Evolutionary conservation across 148 eudicot genomes (phyloP), one percentile per base, ranked within the genome.

Genomic region (Gaultheria prostrata): DNA sequence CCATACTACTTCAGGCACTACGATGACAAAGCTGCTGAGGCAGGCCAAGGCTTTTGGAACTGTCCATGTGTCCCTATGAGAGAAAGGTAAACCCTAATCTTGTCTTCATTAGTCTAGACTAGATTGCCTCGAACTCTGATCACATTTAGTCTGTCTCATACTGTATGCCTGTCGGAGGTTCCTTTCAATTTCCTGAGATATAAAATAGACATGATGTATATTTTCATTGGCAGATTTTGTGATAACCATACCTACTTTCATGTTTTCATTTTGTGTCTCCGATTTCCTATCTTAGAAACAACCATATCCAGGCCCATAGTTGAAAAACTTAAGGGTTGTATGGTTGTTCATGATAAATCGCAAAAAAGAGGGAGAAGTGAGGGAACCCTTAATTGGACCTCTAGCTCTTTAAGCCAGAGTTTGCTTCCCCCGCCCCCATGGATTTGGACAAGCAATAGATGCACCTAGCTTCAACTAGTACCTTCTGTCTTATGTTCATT

Each of bases 51-150:
- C 8, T 96, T 96, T 86, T 96, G 98, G 98, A 96, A 96, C 78
- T 96, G 98, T 84, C 98, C 98, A 10, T 96, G 98, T 90, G 98
- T 96, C 80, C 98, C 98, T 21, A 96, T 96, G 98, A 94, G 98
- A 85, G 98, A 96, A 86, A 96, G 98, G 98, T 96, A 85, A 82
- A 76, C 48, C 32, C 72, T 67, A 67, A 28, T 6, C 35, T 54
- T 82, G 45, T 43, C 67, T 78, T 54, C n/a, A 28, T 78, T 78
- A 57, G 49, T 79, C 82, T 57, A 28, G 70, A 39, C 18, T 57
- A 79, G 28, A n/a, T 56, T 35, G 17, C 33, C 51, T 57, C 45
- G 17, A 79, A 39, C 21, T 56, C 1, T 11, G 21, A 21, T 39
- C 8, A 17, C 51, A 57, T 57, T 79, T 33, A 56, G 28, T 56